Evolutionary conservation across 805 yeast species (phyloP).

Genomic region (Kluyveromyces lactis): DNA sequence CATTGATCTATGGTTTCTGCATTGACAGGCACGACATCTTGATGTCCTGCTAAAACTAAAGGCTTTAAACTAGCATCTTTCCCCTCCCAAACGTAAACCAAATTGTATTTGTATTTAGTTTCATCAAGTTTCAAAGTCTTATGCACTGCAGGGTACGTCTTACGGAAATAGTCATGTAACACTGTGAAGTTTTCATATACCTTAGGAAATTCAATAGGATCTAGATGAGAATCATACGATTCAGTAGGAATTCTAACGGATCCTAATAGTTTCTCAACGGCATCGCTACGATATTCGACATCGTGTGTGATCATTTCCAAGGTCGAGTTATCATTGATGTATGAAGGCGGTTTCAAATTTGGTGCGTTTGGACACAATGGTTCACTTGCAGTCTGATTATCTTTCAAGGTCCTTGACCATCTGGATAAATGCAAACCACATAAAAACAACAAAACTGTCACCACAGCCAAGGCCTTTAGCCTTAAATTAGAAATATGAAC

Average conservation of each 20-base stretch:
- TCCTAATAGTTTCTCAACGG: conserved; percentile 37
- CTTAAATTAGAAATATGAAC: too few relatives aligned
- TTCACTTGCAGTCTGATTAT: too few relatives aligned
- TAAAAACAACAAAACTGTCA: too few relatives aligned
- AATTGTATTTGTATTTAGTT: conserved; percentile 53
- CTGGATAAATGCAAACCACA: too few relatives aligned
- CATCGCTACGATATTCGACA: conserved; percentile 25
- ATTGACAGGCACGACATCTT: conserved; percentile 71
- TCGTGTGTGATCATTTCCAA: conserved; percentile 31
- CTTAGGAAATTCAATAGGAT: conserved; percentile 34
- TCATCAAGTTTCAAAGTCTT: conserved; percentile 37
- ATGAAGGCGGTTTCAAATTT: conserved; percentile 21
- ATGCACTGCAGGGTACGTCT: conserved; percentile 33
- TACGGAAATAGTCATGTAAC: conserved; percentile 34
- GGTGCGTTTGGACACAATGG: conserved; percentile 16
- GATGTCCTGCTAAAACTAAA: conserved; percentile 59
- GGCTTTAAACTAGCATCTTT: conserved; percentile 44
- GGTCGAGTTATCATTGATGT: conserved; percentile 25
- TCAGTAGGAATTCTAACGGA: conserved; percentile 49
- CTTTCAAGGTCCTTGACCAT: too few relatives aligned
- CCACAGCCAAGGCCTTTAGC: too few relatives aligned
- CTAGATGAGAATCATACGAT: conserved; percentile 34
- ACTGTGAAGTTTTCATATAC: conserved; percentile 31
- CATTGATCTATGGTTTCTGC: conserved; percentile 44
- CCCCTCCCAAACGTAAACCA: conserved; percentile 56